Evolutionary conservation across 495 filamentous ascomycete species (phyloP).

Genomic region (Neurospora sp.): DNA sequence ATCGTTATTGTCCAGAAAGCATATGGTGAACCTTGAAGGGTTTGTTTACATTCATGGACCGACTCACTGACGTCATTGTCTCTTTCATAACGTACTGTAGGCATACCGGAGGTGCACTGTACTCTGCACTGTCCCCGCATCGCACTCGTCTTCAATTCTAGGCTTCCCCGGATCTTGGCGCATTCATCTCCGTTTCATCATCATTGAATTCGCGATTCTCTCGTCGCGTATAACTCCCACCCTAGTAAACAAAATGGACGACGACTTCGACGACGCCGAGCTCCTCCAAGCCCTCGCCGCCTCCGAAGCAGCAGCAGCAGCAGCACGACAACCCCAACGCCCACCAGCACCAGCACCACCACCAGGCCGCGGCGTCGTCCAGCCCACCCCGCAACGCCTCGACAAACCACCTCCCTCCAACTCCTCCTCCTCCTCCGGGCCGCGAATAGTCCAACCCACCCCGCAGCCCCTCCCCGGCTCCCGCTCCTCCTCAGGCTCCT

Average conservation of each 20-base stretch:
- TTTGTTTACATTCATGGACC: neutral
- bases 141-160: neutral
- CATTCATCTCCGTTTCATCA: neutral
- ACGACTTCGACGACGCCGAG: slow-evolving; percentile 53
- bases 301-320: slow-evolving; percentile 4
- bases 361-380: slow-evolving; percentile 18
- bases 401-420: slow-evolving; percentile 29
- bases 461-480: slow-evolving; percentile 62
- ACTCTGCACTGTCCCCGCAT: neutral
- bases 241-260: slow-evolving; percentile 30
- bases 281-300: slow-evolving; percentile 44
- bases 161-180: neutral
- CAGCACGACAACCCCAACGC: slow-evolving; percentile 16
- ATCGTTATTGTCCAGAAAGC: neutral
- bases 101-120: neutral
- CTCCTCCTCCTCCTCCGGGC: slow-evolving; percentile 4
- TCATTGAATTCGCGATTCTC: neutral
- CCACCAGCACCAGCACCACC: slow-evolving; percentile 24
- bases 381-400: slow-evolving; percentile 35
- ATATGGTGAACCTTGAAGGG: neutral
- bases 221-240: neutral
- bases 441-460: slow-evolving; percentile 73
- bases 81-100: neutral
- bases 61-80: neutral
- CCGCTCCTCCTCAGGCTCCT: slow-evolving; percentile 52